Evolutionary conservation across 305 asterid genomes (phyloP).

Genomic region (Euphrasia arctica): DNA sequence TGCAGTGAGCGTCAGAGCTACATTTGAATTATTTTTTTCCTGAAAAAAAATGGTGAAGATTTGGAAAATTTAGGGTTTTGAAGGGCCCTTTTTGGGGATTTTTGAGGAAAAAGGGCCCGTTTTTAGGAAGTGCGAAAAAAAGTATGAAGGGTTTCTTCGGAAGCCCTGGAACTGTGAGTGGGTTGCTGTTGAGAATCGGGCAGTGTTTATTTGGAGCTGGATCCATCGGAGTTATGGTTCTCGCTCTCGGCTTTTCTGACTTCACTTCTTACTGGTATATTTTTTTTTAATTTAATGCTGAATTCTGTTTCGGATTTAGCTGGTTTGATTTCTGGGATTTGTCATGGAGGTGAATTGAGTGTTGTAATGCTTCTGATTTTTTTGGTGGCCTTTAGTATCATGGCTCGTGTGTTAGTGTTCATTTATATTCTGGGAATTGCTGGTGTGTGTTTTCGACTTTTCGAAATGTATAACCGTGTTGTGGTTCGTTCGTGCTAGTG

Average conservation of each 20-base stretch:
- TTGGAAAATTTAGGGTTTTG: conserved; percentile 51
- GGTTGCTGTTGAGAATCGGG: conserved; percentile 68
- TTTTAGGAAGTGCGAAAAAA: conserved; percentile 13
- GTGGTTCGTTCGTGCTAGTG: not conserved
- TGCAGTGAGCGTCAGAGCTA: conserved; percentile 12
- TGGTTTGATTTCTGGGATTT: conserved; percentile 22
- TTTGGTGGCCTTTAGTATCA: too few relatives aligned
- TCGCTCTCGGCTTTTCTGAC: conserved; percentile 80
- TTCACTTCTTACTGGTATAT: conserved; percentile 90
- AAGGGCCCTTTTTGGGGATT: conserved; percentile 45
- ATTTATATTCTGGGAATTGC: too few relatives aligned
- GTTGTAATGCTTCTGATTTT: too few relatives aligned
- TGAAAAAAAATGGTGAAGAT: conserved; percentile 32
- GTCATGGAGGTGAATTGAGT: conserved; percentile 10
- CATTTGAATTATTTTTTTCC: not conserved
- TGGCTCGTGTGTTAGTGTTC: too few relatives aligned
- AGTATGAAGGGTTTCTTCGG: conserved; percentile 72
- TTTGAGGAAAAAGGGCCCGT: conserved; percentile 35
- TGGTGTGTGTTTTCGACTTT: too few relatives aligned
- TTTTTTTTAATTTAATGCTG: not conserved
- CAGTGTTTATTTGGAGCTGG: conserved; percentile 81
- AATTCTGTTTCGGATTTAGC: not conserved
- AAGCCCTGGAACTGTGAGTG: conserved; percentile 75
- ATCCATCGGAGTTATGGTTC: conserved; percentile 82
- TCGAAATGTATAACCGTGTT: too few relatives aligned